A percentile compares a stretch with the other conserved stretches of the same genome.
Conservation (phyloP, 768 basidiomycete species). For the Macrolepiota albuminosa region DNA sequence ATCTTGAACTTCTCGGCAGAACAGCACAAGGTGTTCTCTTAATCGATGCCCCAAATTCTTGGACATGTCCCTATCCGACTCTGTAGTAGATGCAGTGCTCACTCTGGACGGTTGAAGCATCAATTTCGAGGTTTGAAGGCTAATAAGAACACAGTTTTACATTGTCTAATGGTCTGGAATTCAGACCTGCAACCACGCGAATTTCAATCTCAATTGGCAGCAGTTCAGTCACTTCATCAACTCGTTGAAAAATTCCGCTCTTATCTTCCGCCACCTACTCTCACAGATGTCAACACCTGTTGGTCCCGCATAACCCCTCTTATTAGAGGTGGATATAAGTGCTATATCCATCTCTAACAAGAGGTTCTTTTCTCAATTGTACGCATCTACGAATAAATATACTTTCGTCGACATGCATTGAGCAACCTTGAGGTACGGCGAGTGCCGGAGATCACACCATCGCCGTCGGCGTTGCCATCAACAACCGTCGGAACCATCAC, state of each 20-base stretch:
- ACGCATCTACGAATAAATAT: not conserved
- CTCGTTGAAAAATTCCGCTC: too few species aligned
- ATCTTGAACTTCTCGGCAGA: conserved; percentile 38
- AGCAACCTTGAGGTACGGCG: too few species aligned
- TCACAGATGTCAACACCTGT: not conserved
- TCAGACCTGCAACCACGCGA: too few species aligned
- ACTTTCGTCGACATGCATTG: not conserved
- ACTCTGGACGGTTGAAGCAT: conserved; percentile 23
- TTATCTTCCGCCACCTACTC: too few species aligned
- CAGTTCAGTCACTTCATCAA: too few species aligned
- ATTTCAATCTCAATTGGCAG: too few species aligned
- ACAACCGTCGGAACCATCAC: too few species aligned
- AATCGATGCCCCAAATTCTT: conserved; percentile 63
- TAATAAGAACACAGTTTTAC: conserved; percentile 44
- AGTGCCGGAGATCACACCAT: too few species aligned
- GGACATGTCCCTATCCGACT: conserved; percentile 46
- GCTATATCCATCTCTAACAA: not conserved
- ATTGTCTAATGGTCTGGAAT: too few species aligned
- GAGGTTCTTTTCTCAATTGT: not conserved
- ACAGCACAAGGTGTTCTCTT: conserved; percentile 53
- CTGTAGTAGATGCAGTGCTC: conserved; percentile 43
- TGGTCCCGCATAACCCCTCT: not conserved
- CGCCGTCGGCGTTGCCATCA: too few species aligned
- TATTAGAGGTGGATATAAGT: not conserved
- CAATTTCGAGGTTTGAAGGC: conserved; percentile 25